A percentile compares a stretch with the other conserved stretches of the same genome.
phyloP scores from a whole-genome alignment of 768 basidiomycete genomes.

The Amanita muscaria region DNA sequence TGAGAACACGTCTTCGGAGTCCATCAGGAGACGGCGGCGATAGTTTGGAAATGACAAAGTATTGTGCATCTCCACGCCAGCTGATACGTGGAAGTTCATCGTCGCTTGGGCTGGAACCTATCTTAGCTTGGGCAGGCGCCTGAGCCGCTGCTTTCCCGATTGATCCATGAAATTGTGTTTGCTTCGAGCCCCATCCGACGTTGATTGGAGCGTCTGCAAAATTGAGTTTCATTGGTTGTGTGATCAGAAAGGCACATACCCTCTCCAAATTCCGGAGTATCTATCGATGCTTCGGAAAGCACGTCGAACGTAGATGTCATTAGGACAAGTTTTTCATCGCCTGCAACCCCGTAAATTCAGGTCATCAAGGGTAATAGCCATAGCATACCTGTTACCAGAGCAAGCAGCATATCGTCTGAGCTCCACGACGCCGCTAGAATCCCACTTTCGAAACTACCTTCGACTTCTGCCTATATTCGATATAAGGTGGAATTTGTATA shows the following conservation, averaged over 20 bases:
- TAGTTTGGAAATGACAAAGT: slow-evolving; percentile 77
- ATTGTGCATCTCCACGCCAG: slow-evolving; percentile 91
- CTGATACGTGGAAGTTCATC: slow-evolving; percentile 64
- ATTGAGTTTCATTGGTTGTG: slow-evolving; percentile 9
- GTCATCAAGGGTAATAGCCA: neutral
- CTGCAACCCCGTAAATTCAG: slow-evolving; percentile 22
- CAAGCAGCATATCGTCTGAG: slow-evolving; percentile 85
- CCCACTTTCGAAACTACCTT: slow-evolving; percentile 82
- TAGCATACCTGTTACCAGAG: slow-evolving; percentile 63
- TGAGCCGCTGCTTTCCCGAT: slow-evolving; percentile 80
- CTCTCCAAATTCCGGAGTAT: slow-evolving; percentile 78
- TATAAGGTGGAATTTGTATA: neutral
- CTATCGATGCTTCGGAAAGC: slow-evolving; percentile 67
- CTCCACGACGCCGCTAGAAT: slow-evolving; percentile 82
- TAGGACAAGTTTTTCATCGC: slow-evolving; percentile 71
- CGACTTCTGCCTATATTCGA: slow-evolving; percentile 56
- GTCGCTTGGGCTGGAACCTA: slow-evolving; percentile 61
- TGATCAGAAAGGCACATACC: slow-evolving; percentile 30
- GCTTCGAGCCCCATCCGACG: slow-evolving; percentile 96
- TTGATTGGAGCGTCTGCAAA: slow-evolving; percentile 77
- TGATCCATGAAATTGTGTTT: slow-evolving; percentile 96
- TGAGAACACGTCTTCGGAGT: slow-evolving; percentile 45
- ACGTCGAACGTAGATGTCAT: slow-evolving; percentile 90
- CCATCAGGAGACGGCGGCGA: slow-evolving; percentile 30
- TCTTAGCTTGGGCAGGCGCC: slow-evolving; percentile 29